Percentiles rank a stretch among this genome's conserved stretches.
These are phyloP conservation scores for Cystobasidium ongulense DNA, from an alignment of 768 basidiomycete species.

Conservation along the genomic window DNA sequence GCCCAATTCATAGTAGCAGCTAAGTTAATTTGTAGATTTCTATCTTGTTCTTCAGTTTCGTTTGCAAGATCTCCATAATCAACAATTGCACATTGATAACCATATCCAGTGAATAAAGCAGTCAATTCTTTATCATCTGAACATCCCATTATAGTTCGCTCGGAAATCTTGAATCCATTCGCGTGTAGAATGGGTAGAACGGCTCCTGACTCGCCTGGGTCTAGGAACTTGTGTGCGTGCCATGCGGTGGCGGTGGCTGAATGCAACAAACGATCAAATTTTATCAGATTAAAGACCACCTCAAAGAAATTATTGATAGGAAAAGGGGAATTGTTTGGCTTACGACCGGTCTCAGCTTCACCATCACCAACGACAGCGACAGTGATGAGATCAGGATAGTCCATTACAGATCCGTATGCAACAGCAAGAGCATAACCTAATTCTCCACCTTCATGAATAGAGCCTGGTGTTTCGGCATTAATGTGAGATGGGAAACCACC, in stretches of 20 bases:
- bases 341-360: conserved; percentile 39
- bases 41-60: conserved; percentile 42
- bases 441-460: conserved; percentile 82
- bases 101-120: conserved; percentile 59
- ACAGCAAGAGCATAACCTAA: conserved; percentile 68
- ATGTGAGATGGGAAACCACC: conserved; percentile 65
- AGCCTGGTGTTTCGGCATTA: conserved; percentile 69
- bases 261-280: background rate
- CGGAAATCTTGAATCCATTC: conserved; percentile 75
- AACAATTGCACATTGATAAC: conserved; percentile 81
- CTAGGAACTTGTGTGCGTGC: conserved; percentile 71
- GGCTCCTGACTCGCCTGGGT: conserved; percentile 79
- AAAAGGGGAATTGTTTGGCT: background rate
- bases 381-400: conserved; percentile 74
- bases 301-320: conserved; percentile 9
- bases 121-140: conserved; percentile 82
- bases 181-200: conserved; percentile 79
- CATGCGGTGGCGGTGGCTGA: conserved; percentile 45
- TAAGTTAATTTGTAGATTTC: conserved; percentile 60
- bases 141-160: conserved; percentile 77
- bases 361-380: conserved; percentile 53
- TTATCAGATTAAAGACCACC: conserved; percentile 37
- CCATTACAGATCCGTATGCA: conserved; percentile 81
- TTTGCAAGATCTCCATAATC: conserved; percentile 47
- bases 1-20: conserved; percentile 69